These are phyloP conservation scores for Protea cynaroides DNA, from an alignment of 164 flowering plant species.

Conservation along the genomic window DNA sequence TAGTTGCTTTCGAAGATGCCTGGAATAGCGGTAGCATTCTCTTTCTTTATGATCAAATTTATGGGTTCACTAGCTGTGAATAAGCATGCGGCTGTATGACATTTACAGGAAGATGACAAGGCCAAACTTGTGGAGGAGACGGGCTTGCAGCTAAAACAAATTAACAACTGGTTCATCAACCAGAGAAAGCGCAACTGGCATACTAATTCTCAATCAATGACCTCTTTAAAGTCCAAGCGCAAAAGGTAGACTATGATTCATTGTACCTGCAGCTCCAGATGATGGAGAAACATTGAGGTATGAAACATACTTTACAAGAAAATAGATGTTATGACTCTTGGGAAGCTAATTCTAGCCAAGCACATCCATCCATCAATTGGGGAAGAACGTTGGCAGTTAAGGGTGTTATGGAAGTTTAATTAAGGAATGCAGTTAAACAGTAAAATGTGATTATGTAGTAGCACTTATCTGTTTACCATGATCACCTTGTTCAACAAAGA, in stretches of 20 bases:
- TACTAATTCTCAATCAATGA: slow-evolving; percentile 72
- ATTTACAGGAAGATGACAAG: slow-evolving; percentile 92
- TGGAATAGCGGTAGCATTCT: neutral
- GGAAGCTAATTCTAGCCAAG: neutral
- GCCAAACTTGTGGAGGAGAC: slow-evolving; percentile 96
- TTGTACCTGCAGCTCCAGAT: neutral
- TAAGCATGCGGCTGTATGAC: neutral
- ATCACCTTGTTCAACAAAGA: neutral
- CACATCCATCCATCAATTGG: neutral
- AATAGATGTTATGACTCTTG: slow-evolving; percentile 4
- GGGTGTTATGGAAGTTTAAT: neutral
- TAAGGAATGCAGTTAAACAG: neutral
- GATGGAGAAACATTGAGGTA: slow-evolving; percentile 5
- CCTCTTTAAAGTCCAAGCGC: slow-evolving; percentile 86
- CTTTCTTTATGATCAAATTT: neutral
- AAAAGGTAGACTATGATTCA: slow-evolving; percentile 47
- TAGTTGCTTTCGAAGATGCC: neutral
- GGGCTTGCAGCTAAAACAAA: slow-evolving; percentile 96
- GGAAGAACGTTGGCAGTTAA: neutral
- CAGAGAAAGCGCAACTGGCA: slow-evolving; percentile 98
- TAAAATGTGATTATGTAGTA: neutral
- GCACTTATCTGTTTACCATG: neutral
- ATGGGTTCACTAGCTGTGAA: neutral
- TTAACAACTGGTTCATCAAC: slow-evolving; percentile 98
- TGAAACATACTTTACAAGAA: neutral